These are phyloP conservation scores for Meyerozyma smithsonii DNA, from an alignment of 1,139 yeast genomes.

Conservation along the genomic window DNA sequence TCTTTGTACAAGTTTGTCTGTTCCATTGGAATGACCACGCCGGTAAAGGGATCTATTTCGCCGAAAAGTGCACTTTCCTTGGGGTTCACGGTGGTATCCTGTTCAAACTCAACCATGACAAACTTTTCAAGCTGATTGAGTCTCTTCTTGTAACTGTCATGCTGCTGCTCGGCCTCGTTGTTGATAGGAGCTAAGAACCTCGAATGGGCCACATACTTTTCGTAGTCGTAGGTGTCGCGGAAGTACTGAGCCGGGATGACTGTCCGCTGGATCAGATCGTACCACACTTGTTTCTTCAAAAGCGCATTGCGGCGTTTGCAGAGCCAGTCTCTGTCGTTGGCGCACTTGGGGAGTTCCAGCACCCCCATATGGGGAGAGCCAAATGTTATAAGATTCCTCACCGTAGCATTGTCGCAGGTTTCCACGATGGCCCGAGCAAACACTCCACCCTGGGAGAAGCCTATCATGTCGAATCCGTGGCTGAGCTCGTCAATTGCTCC, in stretches of 20 bases:
- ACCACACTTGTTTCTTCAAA: slow-evolving; percentile 61
- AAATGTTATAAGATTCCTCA: slow-evolving; percentile 59
- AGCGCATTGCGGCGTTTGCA: slow-evolving; percentile 54
- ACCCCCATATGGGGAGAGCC: slow-evolving; percentile 85
- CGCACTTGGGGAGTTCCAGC: slow-evolving; percentile 62
- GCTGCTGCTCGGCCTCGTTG: slow-evolving; percentile 43
- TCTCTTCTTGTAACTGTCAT: slow-evolving; percentile 35
- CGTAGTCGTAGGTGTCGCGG: slow-evolving; percentile 48
- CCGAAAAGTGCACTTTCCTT: slow-evolving; percentile 66
- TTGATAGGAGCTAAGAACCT: slow-evolving; percentile 60
- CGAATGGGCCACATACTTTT: slow-evolving; percentile 46
- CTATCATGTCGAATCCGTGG: slow-evolving; percentile 67
- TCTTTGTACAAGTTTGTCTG: slow-evolving; percentile 45
- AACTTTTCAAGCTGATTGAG: slow-evolving; percentile 43
- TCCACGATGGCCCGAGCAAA: slow-evolving; percentile 64
- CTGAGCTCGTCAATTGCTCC: slow-evolving; percentile 34
- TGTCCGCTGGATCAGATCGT: slow-evolving; percentile 48
- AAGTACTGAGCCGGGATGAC: slow-evolving; percentile 75
- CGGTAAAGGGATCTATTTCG: slow-evolving; percentile 46
- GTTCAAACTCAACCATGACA: slow-evolving; percentile 54
- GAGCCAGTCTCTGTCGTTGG: slow-evolving; percentile 48
- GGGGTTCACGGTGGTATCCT: slow-evolving; percentile 69
- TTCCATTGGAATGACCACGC: slow-evolving; percentile 40
- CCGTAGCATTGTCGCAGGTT: slow-evolving; percentile 44
- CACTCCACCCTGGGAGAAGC: slow-evolving; percentile 82